Conservation (phyloP, 2,329 filamentous ascomycete species). For the Emmonsia crescens region DNA sequence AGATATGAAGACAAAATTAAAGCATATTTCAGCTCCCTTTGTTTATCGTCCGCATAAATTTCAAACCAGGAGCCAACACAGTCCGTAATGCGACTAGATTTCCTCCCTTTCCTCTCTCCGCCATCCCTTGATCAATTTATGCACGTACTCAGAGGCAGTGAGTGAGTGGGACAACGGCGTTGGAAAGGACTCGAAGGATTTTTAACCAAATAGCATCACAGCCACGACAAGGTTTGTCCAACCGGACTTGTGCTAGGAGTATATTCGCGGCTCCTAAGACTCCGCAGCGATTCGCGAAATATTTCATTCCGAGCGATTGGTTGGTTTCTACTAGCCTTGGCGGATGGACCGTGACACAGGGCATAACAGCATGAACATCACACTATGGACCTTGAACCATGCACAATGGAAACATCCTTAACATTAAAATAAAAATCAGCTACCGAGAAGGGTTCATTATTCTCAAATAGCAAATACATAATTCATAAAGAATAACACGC, state of each 20-base stretch:
- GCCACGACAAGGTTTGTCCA: background rate
- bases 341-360: background rate
- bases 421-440: background rate
- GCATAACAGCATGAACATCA: background rate
- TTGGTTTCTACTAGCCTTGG: background rate
- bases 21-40: background rate
- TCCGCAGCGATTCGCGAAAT: background rate
- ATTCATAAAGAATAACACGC: background rate
- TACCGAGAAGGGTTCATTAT: background rate
- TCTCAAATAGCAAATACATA: background rate
- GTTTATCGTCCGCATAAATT: background rate
- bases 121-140: background rate
- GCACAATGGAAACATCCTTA: background rate
- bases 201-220: background rate
- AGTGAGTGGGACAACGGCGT: background rate
- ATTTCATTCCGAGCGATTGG: background rate
- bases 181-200: background rate
- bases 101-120: accelerated
- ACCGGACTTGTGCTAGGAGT: background rate
- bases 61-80: background rate
- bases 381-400: too few species aligned
- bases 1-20: background rate
- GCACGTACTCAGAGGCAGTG: background rate
- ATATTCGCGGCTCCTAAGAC: background rate
- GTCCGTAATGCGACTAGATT: background rate